Conservation (phyloP, 441 rosid species). For the Gossypium schwendimanii region DNA sequence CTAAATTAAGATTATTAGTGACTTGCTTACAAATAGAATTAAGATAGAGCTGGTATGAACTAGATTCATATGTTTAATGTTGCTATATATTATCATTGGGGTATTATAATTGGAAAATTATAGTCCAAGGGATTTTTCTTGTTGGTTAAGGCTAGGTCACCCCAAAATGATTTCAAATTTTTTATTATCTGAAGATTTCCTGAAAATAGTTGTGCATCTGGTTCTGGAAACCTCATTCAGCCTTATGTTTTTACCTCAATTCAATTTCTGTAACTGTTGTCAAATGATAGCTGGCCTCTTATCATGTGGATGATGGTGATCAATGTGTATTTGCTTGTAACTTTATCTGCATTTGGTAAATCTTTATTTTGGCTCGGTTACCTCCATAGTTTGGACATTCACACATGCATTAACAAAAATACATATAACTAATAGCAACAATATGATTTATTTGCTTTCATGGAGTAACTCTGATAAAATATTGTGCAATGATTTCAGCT, state of each 20-base stretch:
- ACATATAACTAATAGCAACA: neutral
- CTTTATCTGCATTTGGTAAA: neutral
- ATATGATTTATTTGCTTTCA: neutral
- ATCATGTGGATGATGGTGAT: neutral
- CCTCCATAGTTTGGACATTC: neutral
- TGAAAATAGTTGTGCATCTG: neutral
- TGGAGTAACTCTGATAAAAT: constrained; percentile 5
- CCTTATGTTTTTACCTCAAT: neutral
- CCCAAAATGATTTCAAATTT: neutral
- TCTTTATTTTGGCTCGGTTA: neutral
- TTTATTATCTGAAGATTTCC: neutral
- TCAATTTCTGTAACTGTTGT: neutral
- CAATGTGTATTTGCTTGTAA: neutral
- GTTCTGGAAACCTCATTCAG: neutral
- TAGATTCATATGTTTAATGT: neutral
- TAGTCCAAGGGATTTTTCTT: neutral
- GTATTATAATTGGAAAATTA: neutral
- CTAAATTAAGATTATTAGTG: neutral
- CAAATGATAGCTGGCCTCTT: neutral
- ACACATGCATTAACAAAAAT: neutral
- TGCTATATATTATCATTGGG: neutral
- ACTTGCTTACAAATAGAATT: neutral
- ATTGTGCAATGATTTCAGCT: constrained; percentile 41
- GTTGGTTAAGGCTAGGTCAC: neutral
- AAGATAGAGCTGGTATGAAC: neutral